These are phyloP conservation scores for Pseudogymnoascus sp. DNA, from an alignment of 2,329 filamentous ascomycete species.

Conservation along the genomic window DNA sequence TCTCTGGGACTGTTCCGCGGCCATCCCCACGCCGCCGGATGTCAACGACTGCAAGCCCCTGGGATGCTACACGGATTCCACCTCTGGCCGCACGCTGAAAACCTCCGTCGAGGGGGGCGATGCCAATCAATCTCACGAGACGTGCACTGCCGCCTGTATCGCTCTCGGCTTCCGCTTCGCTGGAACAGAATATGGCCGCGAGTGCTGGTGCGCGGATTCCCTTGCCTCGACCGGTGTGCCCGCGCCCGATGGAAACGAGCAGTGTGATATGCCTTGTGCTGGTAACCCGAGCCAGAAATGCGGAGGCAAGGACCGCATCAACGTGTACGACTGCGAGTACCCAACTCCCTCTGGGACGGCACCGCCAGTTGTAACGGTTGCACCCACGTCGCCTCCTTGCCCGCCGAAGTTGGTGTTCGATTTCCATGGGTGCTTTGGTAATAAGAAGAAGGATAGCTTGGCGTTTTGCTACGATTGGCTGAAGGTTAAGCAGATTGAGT, in stretches of 20 bases:
- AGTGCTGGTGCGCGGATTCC: not conserved
- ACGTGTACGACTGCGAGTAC: slow-evolving; percentile 10
- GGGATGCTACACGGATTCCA: slow-evolving; percentile 3
- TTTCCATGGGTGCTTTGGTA: not conserved
- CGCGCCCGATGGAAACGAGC: slow-evolving; percentile 13
- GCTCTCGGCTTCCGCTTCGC: not conserved
- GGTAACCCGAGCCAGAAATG: slow-evolving; percentile 13
- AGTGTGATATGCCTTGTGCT: slow-evolving; percentile 14
- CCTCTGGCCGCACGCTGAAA: not conserved
- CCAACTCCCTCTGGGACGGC: not conserved
- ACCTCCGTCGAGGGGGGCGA: not conserved
- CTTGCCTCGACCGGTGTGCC: slow-evolving; percentile 10
- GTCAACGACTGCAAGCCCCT: not conserved
- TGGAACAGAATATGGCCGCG: not conserved
- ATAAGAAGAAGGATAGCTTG: not conserved
- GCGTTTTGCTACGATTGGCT: not conserved
- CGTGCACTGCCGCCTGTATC: not conserved
- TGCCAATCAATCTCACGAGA: not conserved
- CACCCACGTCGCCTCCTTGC: not conserved
- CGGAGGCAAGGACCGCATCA: slow-evolving; percentile 12
- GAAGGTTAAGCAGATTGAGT: slow-evolving; percentile 5
- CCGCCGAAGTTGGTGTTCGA: not conserved
- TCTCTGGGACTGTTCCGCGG: slow-evolving; percentile 8
- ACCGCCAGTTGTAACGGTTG: not conserved
- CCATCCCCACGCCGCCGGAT: not conserved